A percentile compares a stretch with the other conserved stretches of the same genome.
Conservation (phyloP, 2,329 filamentous ascomycete genomes). For the Sporothrix pseudoabietina region DNA sequence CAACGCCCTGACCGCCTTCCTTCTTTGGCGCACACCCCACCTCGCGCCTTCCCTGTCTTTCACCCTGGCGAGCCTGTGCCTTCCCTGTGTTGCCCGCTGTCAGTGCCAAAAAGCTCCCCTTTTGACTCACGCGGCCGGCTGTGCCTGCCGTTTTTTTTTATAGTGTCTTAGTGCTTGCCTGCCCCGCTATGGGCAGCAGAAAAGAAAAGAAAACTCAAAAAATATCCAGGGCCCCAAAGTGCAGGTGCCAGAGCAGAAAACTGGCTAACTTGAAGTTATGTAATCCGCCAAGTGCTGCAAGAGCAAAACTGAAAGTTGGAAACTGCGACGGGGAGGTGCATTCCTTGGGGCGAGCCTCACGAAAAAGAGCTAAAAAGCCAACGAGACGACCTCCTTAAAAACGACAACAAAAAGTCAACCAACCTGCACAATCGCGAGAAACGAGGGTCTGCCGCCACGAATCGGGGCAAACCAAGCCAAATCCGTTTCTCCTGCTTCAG, state of each 20-base stretch:
- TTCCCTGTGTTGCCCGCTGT: constrained; percentile 10
- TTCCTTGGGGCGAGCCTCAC: constrained; percentile 10
- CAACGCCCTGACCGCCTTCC: constrained; percentile 37
- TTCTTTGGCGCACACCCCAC: constrained; percentile 29
- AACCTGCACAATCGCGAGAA: constrained; percentile 25
- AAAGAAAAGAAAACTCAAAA: constrained; percentile 1
- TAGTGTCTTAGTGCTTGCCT: neutral
- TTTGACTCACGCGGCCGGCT: constrained; percentile 25
- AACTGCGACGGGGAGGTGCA: neutral
- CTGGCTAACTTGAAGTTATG: neutral
- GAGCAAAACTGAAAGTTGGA: constrained; percentile 11
- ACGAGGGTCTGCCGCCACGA: constrained; percentile 31
- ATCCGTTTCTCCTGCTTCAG: constrained; percentile 25
- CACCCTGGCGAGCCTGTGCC: constrained; percentile 8
- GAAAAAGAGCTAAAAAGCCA: constrained; percentile 21
- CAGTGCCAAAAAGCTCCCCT: neutral
- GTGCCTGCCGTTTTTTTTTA: constrained; percentile 15
- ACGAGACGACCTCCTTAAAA: constrained; percentile 7
- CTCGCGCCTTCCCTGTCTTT: constrained; percentile 31
- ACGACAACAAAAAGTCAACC: neutral
- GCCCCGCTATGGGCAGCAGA: constrained; percentile 20
- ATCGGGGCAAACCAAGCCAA: constrained; percentile 28
- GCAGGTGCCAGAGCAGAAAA: neutral
- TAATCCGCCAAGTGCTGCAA: constrained; percentile 18
- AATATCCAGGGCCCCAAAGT: constrained; percentile 16